These are phyloP conservation scores for Backusella luteola DNA, from an alignment of 192 early-diverging fungal species.

Conservation along the genomic window DNA sequence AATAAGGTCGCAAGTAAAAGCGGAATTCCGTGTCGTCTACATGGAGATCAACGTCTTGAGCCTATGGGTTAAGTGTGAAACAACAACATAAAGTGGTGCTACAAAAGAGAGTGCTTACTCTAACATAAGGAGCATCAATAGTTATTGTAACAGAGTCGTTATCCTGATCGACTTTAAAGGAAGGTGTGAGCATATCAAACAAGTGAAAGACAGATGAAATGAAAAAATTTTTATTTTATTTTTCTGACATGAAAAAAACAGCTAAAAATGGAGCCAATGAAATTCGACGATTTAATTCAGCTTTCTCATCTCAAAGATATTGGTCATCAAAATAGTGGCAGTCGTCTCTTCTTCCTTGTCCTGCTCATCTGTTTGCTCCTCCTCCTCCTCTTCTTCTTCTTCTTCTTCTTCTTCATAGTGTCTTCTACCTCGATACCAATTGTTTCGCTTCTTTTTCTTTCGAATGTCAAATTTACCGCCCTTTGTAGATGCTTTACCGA, in stretches of 20 bases:
- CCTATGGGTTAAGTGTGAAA: constrained; percentile 36
- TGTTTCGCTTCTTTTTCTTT: neutral
- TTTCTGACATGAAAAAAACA: neutral
- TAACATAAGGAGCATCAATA: constrained; percentile 82
- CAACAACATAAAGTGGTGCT: no score
- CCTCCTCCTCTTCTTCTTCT: constrained; percentile 1
- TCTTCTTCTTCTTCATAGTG: neutral
- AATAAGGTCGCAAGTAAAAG: constrained; percentile 91
- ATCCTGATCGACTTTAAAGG: constrained; percentile 78
- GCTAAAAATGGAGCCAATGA: neutral
- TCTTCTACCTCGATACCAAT: constrained; percentile 3
- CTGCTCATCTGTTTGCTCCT: neutral
- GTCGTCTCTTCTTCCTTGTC: neutral
- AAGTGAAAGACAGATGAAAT: neutral
- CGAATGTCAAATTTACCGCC: constrained; percentile 14
- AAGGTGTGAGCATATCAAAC: constrained; percentile 84
- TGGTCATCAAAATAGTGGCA: neutral
- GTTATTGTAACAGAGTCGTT: constrained; percentile 69
- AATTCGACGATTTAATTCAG: neutral
- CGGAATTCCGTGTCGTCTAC: constrained; percentile 82
- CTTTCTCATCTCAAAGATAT: constrained; percentile 15
- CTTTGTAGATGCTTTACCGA: constrained; percentile 6
- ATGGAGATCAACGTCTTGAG: constrained; percentile 85
- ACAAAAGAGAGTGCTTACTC: constrained; percentile 33
- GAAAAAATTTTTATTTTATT: neutral